These are phyloP conservation scores for Massariosphaeria phaeospora DNA, from an alignment of 495 filamentous ascomycete species.

Conservation along the genomic window DNA sequence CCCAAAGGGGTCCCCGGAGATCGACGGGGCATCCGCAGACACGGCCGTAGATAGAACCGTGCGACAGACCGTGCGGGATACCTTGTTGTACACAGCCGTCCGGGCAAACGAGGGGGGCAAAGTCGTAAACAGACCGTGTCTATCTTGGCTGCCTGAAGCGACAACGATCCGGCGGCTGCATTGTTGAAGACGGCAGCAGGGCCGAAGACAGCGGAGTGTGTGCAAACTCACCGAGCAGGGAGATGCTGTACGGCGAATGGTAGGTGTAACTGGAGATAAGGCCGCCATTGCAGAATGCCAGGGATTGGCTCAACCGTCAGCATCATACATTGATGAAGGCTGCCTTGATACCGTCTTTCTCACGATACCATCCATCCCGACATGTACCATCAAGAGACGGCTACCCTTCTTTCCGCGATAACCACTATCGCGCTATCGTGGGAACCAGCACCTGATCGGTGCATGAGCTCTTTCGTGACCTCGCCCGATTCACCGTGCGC, in stretches of 20 bases:
- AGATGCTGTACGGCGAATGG: constrained; percentile 6
- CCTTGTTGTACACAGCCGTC: not conserved
- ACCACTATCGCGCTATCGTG: not conserved
- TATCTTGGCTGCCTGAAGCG: not conserved
- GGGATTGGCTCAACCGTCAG: constrained; percentile 8
- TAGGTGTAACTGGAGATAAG: constrained; percentile 18
- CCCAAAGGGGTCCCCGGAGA: not conserved
- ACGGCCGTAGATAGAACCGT: constrained; percentile 2
- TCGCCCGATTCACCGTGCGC: not conserved
- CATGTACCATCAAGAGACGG: too few species aligned
- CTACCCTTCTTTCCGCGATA: too few species aligned
- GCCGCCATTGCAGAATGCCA: not conserved
- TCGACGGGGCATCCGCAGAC: constrained; percentile 16
- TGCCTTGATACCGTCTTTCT: too few species aligned
- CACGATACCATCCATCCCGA: too few species aligned
- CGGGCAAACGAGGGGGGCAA: not conserved
- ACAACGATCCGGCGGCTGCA: not conserved
- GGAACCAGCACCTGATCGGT: not conserved
- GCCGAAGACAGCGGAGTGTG: constrained; percentile 10
- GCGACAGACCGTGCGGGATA: not conserved
- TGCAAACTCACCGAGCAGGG: constrained; percentile 8
- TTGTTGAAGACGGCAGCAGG: constrained; percentile 10
- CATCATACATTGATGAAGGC: constrained; percentile 6
- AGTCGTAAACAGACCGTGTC: not conserved
- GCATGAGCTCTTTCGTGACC: not conserved